phyloP scores from a whole-genome alignment of 768 basidiomycete species.

The Termitomyces sp. region DNA sequence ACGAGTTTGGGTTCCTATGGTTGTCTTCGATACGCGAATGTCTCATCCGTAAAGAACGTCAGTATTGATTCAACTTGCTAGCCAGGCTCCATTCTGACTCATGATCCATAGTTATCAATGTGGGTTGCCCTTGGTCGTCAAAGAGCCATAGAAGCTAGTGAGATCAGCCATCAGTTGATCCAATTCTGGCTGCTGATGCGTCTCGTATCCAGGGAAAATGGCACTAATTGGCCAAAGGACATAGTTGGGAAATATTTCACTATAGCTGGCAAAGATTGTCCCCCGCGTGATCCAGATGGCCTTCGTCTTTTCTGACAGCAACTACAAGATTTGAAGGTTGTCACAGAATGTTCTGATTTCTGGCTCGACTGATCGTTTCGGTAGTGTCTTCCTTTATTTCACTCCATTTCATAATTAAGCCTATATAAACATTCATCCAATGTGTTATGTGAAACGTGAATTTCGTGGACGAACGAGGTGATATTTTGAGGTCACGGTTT shows the following conservation, averaged over 20 bases:
- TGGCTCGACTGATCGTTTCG: no score
- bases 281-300: no score
- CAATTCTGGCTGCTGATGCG: not conserved
- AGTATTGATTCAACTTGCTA: conserved; percentile 26
- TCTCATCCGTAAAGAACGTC: conserved; percentile 97
- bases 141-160: conserved; percentile 91
- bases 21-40: conserved; percentile 94
- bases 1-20: conserved; percentile 98
- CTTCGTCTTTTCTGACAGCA: conserved; percentile 47
- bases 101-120: conserved; percentile 46
- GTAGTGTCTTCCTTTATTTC: no score
- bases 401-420: no score
- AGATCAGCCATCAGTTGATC: conserved; percentile 81
- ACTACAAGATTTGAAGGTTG: no score
- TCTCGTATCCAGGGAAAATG: conserved; percentile 83
- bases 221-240: conserved; percentile 99
- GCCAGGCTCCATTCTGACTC: not conserved
- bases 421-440: no score
- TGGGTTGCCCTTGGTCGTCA: conserved; percentile 86
- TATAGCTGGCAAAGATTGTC: no score
- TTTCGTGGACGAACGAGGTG: no score
- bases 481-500: no score
- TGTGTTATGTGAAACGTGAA: no score
- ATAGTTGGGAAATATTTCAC: conserved; percentile 65
- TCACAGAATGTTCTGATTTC: no score